Percentiles rank a stretch among this genome's conserved stretches.
Evolutionary conservation across 192 early-diverging fungal species (phyloP).

Genomic region (Coemansia sp.): DNA sequence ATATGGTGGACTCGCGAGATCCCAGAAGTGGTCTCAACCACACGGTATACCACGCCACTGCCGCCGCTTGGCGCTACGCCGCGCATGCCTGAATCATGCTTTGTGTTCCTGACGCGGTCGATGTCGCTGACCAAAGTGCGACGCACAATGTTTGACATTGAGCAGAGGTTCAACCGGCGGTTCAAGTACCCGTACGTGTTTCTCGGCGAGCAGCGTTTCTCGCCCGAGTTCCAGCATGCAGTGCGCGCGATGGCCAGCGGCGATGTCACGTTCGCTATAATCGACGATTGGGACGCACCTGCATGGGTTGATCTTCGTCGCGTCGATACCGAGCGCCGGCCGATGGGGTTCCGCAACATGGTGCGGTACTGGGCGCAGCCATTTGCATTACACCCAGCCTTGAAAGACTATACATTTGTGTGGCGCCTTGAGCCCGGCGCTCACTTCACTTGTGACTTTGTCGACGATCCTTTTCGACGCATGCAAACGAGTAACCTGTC

Average conservation of each 20-base stretch:
- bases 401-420: conserved; percentile 6
- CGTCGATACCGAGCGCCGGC: neutral
- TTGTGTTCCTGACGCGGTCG: conserved; percentile 53
- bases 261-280: conserved; percentile 32
- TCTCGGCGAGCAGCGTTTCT: conserved; percentile 65
- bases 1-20: neutral
- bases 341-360: conserved; percentile 23
- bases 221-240: conserved; percentile 51
- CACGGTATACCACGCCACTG: conserved; percentile 1
- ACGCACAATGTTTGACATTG: conserved; percentile 56
- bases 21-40: neutral
- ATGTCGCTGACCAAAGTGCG: conserved; percentile 57
- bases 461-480: conserved; percentile 15
- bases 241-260: conserved; percentile 15
- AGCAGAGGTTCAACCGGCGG: conserved; percentile 62
- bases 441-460: conserved; percentile 38
- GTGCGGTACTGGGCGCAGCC: conserved; percentile 25
- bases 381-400: conserved; percentile 18
- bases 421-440: conserved; percentile 41
- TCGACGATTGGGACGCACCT: conserved; percentile 21
- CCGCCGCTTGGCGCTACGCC: neutral
- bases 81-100: conserved; percentile 5
- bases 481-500: conserved; percentile 1
- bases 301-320: conserved; percentile 8
- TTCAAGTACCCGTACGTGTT: conserved; percentile 72